Conservation (phyloP, 192 early-diverging fungal genomes). For the Coemansia asiatica region DNA sequence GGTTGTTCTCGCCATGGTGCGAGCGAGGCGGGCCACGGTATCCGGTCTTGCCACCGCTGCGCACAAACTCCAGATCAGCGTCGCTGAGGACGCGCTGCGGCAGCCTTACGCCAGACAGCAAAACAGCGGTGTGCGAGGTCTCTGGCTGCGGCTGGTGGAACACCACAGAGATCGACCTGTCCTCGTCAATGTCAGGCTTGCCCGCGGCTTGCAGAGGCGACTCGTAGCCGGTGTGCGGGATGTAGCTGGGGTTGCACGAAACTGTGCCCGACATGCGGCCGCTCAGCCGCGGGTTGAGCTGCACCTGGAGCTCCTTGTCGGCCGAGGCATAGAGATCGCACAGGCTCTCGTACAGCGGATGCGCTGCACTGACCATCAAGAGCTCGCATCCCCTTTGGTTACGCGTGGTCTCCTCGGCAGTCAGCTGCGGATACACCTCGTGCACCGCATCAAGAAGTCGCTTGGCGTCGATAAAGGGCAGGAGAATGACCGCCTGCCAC, state of each 20-base stretch:
- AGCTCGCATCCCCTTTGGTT: slow-evolving; percentile 68
- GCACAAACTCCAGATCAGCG: slow-evolving; percentile 47
- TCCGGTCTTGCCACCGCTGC: slow-evolving; percentile 36
- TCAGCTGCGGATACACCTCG: slow-evolving; percentile 63
- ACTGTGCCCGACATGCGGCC: slow-evolving; percentile 61
- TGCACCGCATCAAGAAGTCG: slow-evolving; percentile 74
- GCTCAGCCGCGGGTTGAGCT: slow-evolving; percentile 59
- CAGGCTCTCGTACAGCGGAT: slow-evolving; percentile 62
- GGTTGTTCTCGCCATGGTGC: slow-evolving; percentile 33
- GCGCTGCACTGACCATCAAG: slow-evolving; percentile 61
- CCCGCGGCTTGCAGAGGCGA: slow-evolving; percentile 57
- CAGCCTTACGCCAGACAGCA: slow-evolving; percentile 47
- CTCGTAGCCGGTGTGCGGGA: slow-evolving; percentile 61
- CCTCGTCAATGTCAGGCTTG: slow-evolving; percentile 61
- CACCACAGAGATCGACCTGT: slow-evolving; percentile 60
- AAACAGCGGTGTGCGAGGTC: slow-evolving; percentile 17
- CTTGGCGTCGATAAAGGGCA: slow-evolving; percentile 92
- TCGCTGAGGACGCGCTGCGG: slow-evolving; percentile 27
- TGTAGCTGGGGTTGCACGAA: slow-evolving; percentile 60
- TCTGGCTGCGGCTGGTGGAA: slow-evolving; percentile 50
- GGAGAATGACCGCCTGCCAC: slow-evolving; percentile 91
- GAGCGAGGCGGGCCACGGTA: slow-evolving; percentile 28
- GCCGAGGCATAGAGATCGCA: slow-evolving; percentile 38
- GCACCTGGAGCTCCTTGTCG: slow-evolving; percentile 28
- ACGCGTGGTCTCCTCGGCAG: slow-evolving; percentile 69